A percentile compares a stretch with the other conserved stretches of the same genome.
phyloP scores from a whole-genome alignment of 352 stramenopile species.

The Pythium sukuiense region DNA sequence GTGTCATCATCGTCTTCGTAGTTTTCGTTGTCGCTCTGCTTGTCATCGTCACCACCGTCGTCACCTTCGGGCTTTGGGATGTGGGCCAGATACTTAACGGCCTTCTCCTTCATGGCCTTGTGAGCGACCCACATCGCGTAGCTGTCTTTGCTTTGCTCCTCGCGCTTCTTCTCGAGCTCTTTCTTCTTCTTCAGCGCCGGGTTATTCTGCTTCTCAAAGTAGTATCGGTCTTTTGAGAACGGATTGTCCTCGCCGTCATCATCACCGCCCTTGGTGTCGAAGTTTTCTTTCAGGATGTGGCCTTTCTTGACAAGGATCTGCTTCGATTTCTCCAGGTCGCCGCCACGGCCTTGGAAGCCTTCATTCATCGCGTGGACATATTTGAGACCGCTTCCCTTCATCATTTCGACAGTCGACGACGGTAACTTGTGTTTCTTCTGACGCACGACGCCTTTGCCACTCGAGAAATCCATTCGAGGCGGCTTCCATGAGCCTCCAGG shows the following conservation, averaged over 20 bases:
- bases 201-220: slow-evolving; percentile 75
- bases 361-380: slow-evolving; percentile 87
- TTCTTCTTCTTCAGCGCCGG: slow-evolving; percentile 50
- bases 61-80: slow-evolving; percentile 49
- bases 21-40: slow-evolving; percentile 32
- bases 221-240: slow-evolving; percentile 72
- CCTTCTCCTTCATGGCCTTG: slow-evolving; percentile 80
- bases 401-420: slow-evolving; percentile 74
- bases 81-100: slow-evolving; percentile 67
- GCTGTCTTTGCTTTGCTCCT: slow-evolving; percentile 66
- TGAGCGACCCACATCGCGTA: slow-evolving; percentile 77
- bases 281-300: slow-evolving; percentile 77
- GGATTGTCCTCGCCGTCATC: slow-evolving; percentile 45
- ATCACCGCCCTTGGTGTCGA: slow-evolving; percentile 34
- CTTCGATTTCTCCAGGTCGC: slow-evolving; percentile 81
- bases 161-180: slow-evolving; percentile 39
- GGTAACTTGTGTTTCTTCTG: slow-evolving; percentile 53
- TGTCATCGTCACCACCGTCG: slow-evolving; percentile 25
- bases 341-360: slow-evolving; percentile 79
- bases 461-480: slow-evolving; percentile 77
- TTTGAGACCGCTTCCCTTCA: slow-evolving; percentile 73
- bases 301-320: slow-evolving; percentile 75
- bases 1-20: slow-evolving; percentile 34
- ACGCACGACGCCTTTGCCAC: slow-evolving; percentile 59
- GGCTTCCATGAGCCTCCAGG: slow-evolving; percentile 31